A percentile compares a stretch with the other conserved stretches of the same genome.
These are phyloP conservation scores for Tephrocybe sp. DNA, from an alignment of 768 basidiomycete species.

Conservation along the genomic window DNA sequence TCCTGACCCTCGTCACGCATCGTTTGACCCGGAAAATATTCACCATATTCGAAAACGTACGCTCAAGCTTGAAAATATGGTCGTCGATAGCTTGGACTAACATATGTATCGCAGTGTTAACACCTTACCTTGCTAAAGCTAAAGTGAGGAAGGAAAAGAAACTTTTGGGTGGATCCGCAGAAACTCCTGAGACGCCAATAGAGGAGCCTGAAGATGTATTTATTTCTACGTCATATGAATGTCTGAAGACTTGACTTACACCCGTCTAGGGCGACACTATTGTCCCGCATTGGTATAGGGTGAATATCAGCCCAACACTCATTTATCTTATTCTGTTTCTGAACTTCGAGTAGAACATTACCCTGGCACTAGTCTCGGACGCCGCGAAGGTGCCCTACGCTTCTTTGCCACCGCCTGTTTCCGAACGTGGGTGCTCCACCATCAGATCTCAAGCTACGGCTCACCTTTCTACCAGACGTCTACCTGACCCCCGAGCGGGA, in stretches of 20 bases:
- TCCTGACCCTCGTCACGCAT: constrained; percentile 58
- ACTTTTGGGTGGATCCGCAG: constrained; percentile 49
- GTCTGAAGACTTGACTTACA: neutral
- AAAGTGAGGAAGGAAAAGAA: constrained; percentile 84
- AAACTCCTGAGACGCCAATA: constrained; percentile 30
- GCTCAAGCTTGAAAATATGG: constrained; percentile 24
- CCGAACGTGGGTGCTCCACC: constrained; percentile 52
- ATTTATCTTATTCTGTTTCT: neutral
- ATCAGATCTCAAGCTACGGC: neutral
- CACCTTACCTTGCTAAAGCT: constrained; percentile 73
- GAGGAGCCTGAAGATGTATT: constrained; percentile 53
- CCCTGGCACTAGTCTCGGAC: constrained; percentile 82
- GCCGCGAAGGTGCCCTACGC: constrained; percentile 49
- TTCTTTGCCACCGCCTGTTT: constrained; percentile 57
- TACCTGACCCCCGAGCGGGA: constrained; percentile 63
- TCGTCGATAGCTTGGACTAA: neutral
- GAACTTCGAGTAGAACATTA: constrained; percentile 66
- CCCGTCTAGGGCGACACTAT: constrained; percentile 51
- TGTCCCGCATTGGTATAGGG: constrained; percentile 83
- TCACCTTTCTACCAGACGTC: constrained; percentile 50
- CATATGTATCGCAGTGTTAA: constrained; percentile 58
- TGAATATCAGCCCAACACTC: constrained; percentile 27
- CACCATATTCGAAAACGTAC: constrained; percentile 76
- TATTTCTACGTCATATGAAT: neutral
- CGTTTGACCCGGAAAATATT: constrained; percentile 56